Evolutionary conservation across 2,329 filamentous ascomycete species (phyloP).

Genomic region (Fusarium dlaminii): DNA sequence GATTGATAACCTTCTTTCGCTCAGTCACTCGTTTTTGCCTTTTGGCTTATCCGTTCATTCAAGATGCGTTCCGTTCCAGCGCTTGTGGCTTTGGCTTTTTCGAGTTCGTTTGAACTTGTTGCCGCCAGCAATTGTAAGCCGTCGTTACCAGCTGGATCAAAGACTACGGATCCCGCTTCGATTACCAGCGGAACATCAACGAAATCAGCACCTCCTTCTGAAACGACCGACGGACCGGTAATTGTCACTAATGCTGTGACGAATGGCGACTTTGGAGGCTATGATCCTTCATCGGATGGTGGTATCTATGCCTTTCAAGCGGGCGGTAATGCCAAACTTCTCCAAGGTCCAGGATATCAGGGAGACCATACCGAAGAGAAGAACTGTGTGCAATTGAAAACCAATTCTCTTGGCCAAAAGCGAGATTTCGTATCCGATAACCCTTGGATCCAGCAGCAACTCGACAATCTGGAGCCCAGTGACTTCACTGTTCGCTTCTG

Average conservation of each 20-base stretch:
- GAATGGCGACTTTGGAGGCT: constrained; percentile 36
- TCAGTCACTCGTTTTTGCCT: neutral
- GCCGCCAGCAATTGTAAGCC: constrained; percentile 24
- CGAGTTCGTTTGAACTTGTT: neutral
- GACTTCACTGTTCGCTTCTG: constrained; percentile 38
- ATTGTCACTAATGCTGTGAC: constrained; percentile 23
- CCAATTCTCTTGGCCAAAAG: neutral
- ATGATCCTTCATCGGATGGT: constrained; percentile 25
- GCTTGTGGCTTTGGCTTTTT: constrained; percentile 21
- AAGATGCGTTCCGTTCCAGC: constrained; percentile 26
- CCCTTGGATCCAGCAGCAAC: constrained; percentile 31
- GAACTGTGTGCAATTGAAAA: constrained; percentile 30
- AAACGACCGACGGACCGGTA: constrained; percentile 12
- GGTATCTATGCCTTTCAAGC: constrained; percentile 36
- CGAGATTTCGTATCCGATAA: constrained; percentile 5
- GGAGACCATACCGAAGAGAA: constrained; percentile 22
- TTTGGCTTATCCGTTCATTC: constrained; percentile 13
- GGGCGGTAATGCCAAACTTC: constrained; percentile 13
- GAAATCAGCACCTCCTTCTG: neutral
- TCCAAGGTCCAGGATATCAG: constrained; percentile 27
- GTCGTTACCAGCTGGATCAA: neutral
- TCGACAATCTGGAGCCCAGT: constrained; percentile 21
- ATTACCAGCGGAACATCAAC: neutral
- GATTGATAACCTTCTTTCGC: neutral
- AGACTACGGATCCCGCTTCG: neutral